Percentiles rank a stretch among this genome's conserved stretches.
phyloP scores from a whole-genome alignment of 148 eudicot genomes.

The Persicaria tinctoria region DNA sequence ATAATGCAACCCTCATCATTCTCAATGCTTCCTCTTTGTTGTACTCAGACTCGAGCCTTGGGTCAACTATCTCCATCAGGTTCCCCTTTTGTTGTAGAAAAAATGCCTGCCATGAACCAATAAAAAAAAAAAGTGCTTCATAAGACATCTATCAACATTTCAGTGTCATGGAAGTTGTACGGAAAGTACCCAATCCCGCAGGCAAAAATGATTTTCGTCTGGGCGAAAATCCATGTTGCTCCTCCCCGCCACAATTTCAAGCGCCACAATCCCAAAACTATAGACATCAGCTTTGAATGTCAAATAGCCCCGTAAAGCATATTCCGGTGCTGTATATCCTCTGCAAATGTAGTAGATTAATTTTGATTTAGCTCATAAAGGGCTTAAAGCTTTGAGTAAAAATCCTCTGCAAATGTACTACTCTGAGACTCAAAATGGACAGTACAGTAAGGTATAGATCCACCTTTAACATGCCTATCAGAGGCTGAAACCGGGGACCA shows the following conservation, averaged over 20 bases:
- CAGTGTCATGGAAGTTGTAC: constrained; percentile 18
- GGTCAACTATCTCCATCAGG: constrained; percentile 31
- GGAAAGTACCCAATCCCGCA: constrained; percentile 27
- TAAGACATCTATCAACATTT: too few species aligned
- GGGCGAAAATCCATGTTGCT: not conserved
- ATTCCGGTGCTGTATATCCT: constrained; percentile 26
- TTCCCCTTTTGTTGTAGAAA: constrained; percentile 29
- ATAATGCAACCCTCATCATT: constrained; percentile 15
- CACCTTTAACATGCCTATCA: too few species aligned
- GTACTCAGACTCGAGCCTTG: constrained; percentile 15
- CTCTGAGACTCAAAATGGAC: too few species aligned
- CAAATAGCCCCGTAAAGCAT: too few species aligned
- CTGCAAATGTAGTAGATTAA: constrained; percentile 22
- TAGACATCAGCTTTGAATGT: too few species aligned
- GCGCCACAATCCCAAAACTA: too few species aligned
- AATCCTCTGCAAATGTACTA: too few species aligned
- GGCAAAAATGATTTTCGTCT: not conserved
- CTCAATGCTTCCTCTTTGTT: constrained; percentile 24
- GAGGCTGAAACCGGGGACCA: too few species aligned
- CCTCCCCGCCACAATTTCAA: not conserved
- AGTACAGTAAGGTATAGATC: too few species aligned
- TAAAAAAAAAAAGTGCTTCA: too few species aligned
- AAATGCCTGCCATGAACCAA: constrained; percentile 18
- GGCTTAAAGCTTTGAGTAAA: too few species aligned
- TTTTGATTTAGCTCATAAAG: not conserved